Base-by-base conservation (phyloP, 495 filamentous ascomycete genomes). In the Delitschia confertaspora region DNA sequence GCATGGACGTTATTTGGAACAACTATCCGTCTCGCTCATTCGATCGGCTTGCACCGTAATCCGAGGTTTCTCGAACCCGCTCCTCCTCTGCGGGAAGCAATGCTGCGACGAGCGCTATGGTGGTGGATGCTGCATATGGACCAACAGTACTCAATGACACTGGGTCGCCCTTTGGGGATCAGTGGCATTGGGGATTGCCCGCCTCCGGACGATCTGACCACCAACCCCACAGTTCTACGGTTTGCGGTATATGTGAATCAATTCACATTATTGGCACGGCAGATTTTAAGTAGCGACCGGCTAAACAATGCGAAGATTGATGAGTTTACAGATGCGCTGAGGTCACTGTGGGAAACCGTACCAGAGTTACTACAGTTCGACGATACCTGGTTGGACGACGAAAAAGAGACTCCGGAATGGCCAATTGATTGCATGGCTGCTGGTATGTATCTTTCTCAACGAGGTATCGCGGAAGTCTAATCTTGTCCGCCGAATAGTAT, bases 121-220 rank as follows among this genome's bases (percentile, higher is more conserved):
- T 71, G 68, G 68, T 70, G 68, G 68, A 68, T 71, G 53, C 53
- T 71, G 33, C 64, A 70, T 43, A 68, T 70, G 67, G 68, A 71
- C 43, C 63, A 69, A 53, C 62, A 69, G 24, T 71, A 71, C 40
- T 69, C 67, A 11, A 65, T 71, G 49, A 67, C 67, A 1, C 58
- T 69, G 0, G 67, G 68, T 10, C 51, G 68, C 32, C 68, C 68
- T 6, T 46, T 70, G 13, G 68, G 65, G 2, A 69, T 71, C 23
- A 69, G 66, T 24, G 67, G 64, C 31, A 60, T 65, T 20, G 68
- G 68, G 9, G 68, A 69, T 46, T 70, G 68, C 47, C 65, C 60
- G 8, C 53, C 66, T 2, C 63, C 67, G 4, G 62, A 66, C 41
- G 62, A 63, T 6, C 41, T 68, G 13, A 59, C 65, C 4, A 65